These are phyloP conservation scores for Ophiocordyceps camponoti-leonardi DNA, from an alignment of 2,329 filamentous ascomycete genomes.

Conservation along the genomic window DNA sequence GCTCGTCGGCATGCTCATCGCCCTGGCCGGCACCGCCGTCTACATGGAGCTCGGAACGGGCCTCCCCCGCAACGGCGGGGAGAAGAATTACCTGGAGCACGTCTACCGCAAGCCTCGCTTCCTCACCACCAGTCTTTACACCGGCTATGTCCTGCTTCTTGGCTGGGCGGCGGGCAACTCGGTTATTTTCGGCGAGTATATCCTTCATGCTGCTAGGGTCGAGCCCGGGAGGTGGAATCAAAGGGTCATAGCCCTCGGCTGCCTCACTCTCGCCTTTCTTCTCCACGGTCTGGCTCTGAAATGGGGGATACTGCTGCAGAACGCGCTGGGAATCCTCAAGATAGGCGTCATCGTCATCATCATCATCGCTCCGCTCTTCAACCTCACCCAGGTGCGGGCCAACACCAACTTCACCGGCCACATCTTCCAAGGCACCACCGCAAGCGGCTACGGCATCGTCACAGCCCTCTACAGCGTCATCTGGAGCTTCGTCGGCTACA, in stretches of 20 bases:
- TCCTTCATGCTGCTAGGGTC: constrained; percentile 45
- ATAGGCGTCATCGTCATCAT: constrained; percentile 49
- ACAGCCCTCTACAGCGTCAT: constrained; percentile 57
- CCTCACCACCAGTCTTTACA: constrained; percentile 42
- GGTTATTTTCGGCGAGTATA: constrained; percentile 54
- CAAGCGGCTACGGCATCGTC: constrained; percentile 49
- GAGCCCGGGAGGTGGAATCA: constrained; percentile 51
- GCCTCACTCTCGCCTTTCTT: constrained; percentile 46
- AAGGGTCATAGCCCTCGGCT: constrained; percentile 47
- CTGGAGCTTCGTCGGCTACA: constrained; percentile 52
- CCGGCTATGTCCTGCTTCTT: constrained; percentile 43
- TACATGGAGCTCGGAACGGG: constrained; percentile 51
- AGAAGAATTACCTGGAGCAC: constrained; percentile 52
- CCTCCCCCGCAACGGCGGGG: constrained; percentile 45
- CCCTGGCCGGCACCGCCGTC: constrained; percentile 43
- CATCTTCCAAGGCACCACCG: constrained; percentile 46
- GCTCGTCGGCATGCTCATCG: constrained; percentile 44
- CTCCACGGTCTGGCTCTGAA: constrained; percentile 47
- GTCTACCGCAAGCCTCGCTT: constrained; percentile 44
- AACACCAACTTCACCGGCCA: constrained; percentile 43
- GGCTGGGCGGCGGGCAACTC: constrained; percentile 51
- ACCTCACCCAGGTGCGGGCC: constrained; percentile 37
- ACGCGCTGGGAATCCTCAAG: constrained; percentile 48
- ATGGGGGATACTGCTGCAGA: constrained; percentile 51
- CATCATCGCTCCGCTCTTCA: constrained; percentile 43